Percentiles rank a stretch among this genome's conserved stretches.
Evolutionary conservation across 2,329 filamentous ascomycete genomes (phyloP).

Genomic region (Pseudocercospora fuligena): DNA sequence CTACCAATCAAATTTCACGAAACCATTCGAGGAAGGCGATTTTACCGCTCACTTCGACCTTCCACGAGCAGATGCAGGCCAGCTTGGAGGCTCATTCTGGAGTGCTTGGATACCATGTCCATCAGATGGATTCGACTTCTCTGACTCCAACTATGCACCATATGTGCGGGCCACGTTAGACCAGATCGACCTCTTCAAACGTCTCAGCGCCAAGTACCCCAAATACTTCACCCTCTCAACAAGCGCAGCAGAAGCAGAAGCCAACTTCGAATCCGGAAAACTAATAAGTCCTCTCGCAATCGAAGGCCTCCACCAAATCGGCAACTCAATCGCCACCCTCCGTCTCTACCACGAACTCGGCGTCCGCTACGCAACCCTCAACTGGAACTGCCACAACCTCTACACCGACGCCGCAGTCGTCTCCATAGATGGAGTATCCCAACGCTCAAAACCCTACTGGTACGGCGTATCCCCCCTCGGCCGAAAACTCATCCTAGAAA

Average conservation of each 20-base stretch:
- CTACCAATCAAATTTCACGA: conserved; percentile 68
- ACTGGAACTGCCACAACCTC: conserved; percentile 90
- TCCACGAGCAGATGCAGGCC: conserved; percentile 71
- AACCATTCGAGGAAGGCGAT: conserved; percentile 72
- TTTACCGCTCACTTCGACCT: conserved; percentile 77
- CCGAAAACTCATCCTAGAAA: conserved; percentile 73
- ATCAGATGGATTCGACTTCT: conserved; percentile 71
- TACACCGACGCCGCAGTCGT: conserved; percentile 84
- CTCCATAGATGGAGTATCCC: conserved; percentile 49
- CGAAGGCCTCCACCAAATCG: conserved; percentile 92
- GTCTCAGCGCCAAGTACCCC: conserved; percentile 68
- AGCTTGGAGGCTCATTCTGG: conserved; percentile 89
- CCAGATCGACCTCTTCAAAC: conserved; percentile 74
- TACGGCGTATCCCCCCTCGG: conserved; percentile 75
- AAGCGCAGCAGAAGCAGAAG: conserved; percentile 65
- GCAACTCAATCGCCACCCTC: conserved; percentile 77
- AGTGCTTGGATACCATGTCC: conserved; percentile 83
- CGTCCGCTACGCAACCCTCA: conserved; percentile 85
- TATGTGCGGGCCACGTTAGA: conserved; percentile 71
- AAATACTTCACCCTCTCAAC: conserved; percentile 68
- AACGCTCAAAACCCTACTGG: conserved; percentile 62
- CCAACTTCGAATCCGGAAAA: conserved; percentile 53
- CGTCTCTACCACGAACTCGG: conserved; percentile 77
- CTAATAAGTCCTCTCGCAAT: conserved; percentile 80
- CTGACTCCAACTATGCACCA: conserved; percentile 70